phyloP scores from a whole-genome alignment of 495 filamentous ascomycete genomes.

The Hypoxylon perforatum region DNA sequence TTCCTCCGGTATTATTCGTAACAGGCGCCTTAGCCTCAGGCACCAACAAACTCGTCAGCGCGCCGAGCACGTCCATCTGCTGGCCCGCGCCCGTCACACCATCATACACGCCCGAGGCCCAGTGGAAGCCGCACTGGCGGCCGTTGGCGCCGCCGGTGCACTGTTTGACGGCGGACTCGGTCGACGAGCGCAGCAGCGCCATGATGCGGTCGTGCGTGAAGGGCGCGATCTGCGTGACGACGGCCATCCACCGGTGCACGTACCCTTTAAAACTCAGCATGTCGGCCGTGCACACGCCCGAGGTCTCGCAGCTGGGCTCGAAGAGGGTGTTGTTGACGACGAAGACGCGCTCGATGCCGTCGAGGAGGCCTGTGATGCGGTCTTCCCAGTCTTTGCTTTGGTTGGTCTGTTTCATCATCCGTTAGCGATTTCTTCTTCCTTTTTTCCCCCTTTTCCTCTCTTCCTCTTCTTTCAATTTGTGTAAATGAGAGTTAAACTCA shows the following conservation, averaged over 20 bases:
- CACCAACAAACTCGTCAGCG: constrained; percentile 67
- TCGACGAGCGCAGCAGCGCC: constrained; percentile 71
- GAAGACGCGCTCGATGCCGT: constrained; percentile 71
- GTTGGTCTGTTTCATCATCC: constrained; percentile 60
- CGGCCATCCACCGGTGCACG: constrained; percentile 83
- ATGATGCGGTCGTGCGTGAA: constrained; percentile 71
- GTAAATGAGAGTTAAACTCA: constrained; percentile 47
- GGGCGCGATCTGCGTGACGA: constrained; percentile 75
- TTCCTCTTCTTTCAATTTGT: background rate
- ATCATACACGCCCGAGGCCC: constrained; percentile 70
- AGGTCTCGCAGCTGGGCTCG: constrained; percentile 76
- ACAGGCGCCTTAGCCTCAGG: constrained; percentile 56
- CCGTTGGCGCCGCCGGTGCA: constrained; percentile 70
- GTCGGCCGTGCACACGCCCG: constrained; percentile 75
- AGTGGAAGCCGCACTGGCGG: constrained; percentile 75
- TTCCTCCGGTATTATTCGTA: constrained; percentile 70
- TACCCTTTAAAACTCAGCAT: constrained; percentile 90
- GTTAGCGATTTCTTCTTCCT: constrained; percentile 3
- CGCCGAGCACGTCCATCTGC: constrained; percentile 75
- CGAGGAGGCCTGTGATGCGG: constrained; percentile 68
- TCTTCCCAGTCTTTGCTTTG: constrained; percentile 66
- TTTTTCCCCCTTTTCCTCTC: background rate
- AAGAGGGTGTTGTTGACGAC: constrained; percentile 63
- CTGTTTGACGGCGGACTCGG: constrained; percentile 72
- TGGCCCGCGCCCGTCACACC: constrained; percentile 70